Evolutionary conservation across 345 rosid genomes (phyloP), one percentile per base, ranked within the genome.

Genomic region (Barbarea vulgaris): DNA sequence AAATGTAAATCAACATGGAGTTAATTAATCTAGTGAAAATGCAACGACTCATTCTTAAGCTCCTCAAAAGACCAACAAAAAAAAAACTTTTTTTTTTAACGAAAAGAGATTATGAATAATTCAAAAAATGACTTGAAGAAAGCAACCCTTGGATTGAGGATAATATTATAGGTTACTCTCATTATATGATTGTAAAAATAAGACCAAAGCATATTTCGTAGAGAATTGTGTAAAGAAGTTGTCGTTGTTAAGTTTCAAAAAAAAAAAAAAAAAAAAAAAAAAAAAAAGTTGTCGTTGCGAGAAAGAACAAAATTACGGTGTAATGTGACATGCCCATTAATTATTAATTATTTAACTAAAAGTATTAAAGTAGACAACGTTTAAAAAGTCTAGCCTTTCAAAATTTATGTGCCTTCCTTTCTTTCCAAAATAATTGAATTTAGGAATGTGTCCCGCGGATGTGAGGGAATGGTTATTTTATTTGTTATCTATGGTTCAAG

Each of bases 1-100:
- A 15, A 70, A 60, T 61, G 36, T 68, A 60, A 51, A 60, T 76
- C 74, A 76, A 76, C 74, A 60, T 51, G 79, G 56, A 68, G 28
- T 60, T 68, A 59, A n/a, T 28, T 34, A 67, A 8, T 30, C 33
- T 30, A 30, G 33, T 67, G 60, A 18, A 14, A 36, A 7, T 51
- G 22, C 64, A 24, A 31, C 61, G 79, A 76, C 70, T 42, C 51
- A 50, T 69, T 76, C 79, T 51, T 37, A 27, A 37, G 21, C 33
- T 56, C 72, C 24, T 57, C 41, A 15, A 6, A 44, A 44, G 8
- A 44, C 9, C 48, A 44, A 15, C 4, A 9, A 1, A 4, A 12
- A 39, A 13, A 13, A 39, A 41, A 4, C 1, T 36, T 36, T 14
- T 36, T 36, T 14, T 41, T 1, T 31, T 31, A 7, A 44, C 19